Conservation (phyloP, 331 rosid genomes). For the Pyrus hybrid region DNA sequence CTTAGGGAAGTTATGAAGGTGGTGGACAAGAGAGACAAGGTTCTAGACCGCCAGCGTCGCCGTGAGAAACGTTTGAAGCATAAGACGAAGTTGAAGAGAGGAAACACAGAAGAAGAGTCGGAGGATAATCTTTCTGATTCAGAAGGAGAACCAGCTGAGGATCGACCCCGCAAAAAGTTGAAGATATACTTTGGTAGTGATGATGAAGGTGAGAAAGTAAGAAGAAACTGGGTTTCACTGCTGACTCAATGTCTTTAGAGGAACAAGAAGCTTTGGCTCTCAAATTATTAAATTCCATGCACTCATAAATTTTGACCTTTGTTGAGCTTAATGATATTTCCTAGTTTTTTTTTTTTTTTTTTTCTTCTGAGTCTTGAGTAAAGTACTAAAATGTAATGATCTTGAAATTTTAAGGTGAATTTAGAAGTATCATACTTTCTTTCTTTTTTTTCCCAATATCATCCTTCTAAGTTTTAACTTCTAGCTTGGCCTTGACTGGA, state of each 20-base stretch:
- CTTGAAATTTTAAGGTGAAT: too few species aligned
- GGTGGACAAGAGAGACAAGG: constrained; percentile 76
- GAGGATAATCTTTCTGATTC: constrained; percentile 42
- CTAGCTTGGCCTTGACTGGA: too few species aligned
- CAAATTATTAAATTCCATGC: constrained; percentile 61
- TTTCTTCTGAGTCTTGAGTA: too few species aligned
- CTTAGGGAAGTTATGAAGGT: constrained; percentile 63
- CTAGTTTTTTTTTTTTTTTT: too few species aligned
- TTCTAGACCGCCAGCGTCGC: constrained; percentile 50
- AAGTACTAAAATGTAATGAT: too few species aligned
- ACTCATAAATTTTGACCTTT: constrained; percentile 9
- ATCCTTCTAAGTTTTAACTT: too few species aligned
- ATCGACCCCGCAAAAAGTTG: constrained; percentile 35
- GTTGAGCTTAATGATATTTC: too few species aligned
- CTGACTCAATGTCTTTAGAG: constrained; percentile 28
- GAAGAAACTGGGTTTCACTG: constrained; percentile 2
- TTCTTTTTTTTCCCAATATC: too few species aligned
- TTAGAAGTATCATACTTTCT: too few species aligned
- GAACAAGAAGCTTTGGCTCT: constrained; percentile 84
- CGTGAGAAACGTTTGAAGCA: constrained; percentile 57
- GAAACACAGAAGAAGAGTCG: constrained; percentile 22
- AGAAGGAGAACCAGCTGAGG: constrained; percentile 30
- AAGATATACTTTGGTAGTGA: constrained; percentile 55
- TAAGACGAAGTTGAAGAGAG: constrained; percentile 67
- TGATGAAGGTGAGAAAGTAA: constrained; percentile 40